Conservation (phyloP, 257 asterid genomes). For the Haberlea rhodopensis region DNA sequence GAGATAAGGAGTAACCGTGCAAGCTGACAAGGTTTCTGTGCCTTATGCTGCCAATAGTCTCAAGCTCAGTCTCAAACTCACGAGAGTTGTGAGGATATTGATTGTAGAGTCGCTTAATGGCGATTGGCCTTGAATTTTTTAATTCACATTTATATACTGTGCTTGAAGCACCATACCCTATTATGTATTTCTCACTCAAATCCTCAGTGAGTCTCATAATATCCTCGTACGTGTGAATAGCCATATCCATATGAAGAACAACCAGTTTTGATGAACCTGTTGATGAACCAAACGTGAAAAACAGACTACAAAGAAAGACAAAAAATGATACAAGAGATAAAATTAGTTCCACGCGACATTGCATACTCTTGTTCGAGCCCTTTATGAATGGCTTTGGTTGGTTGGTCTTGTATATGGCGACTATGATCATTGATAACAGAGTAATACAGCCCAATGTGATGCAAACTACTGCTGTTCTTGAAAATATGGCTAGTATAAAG, state of each 20-base stretch:
- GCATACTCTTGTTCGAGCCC: slow-evolving; percentile 47
- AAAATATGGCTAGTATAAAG: slow-evolving; percentile 52
- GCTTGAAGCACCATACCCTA: slow-evolving; percentile 97
- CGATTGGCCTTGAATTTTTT: slow-evolving; percentile 87
- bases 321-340: neutral
- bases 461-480: slow-evolving; percentile 66
- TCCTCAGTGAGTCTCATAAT: slow-evolving; percentile 90
- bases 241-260: slow-evolving; percentile 93
- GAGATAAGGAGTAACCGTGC: slow-evolving; percentile 87
- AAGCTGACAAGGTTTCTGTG: slow-evolving; percentile 95
- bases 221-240: slow-evolving; percentile 88
- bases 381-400: slow-evolving; percentile 44
- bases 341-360: slow-evolving; percentile 32
- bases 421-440: slow-evolving; percentile 62
- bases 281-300: slow-evolving; percentile 6
- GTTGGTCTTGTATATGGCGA: slow-evolving; percentile 76
- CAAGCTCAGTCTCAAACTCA: slow-evolving; percentile 92
- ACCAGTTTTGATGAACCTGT: slow-evolving; percentile 75
- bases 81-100: slow-evolving; percentile 51
- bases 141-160: slow-evolving; percentile 78
- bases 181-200: slow-evolving; percentile 74
- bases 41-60: slow-evolving; percentile 81
- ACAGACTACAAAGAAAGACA: neutral
- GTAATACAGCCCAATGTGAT: slow-evolving; percentile 61
- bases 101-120: slow-evolving; percentile 88